phyloP scores from a whole-genome alignment of 2,329 filamentous ascomycete genomes.

The Alternaria metachromatica region DNA sequence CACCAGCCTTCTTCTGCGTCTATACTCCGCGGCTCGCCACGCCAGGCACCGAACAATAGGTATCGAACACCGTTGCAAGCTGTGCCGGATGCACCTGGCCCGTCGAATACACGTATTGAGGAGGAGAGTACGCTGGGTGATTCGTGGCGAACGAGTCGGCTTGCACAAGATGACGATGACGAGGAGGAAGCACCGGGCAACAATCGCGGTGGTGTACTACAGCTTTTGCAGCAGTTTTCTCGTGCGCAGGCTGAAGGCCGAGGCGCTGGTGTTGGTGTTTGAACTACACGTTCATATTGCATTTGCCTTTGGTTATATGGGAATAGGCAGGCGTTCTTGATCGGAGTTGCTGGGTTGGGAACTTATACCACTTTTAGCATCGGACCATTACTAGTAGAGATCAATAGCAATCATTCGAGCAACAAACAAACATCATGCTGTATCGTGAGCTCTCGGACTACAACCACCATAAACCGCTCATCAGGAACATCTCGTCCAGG shows the following conservation, averaged over 20 bases:
- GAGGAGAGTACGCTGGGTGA: constrained; percentile 68
- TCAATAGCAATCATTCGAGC: not conserved
- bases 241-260: constrained; percentile 63
- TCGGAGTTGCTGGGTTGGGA: not conserved
- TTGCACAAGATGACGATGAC: constrained; percentile 55
- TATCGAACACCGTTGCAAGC: constrained; percentile 43
- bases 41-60: constrained; percentile 58
- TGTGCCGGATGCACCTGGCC: constrained; percentile 16
- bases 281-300: constrained; percentile 7
- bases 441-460: not conserved
- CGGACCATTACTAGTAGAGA: not conserved
- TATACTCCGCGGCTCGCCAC: constrained; percentile 50
- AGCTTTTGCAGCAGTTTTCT: constrained; percentile 71
- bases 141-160: constrained; percentile 58
- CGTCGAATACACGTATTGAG: constrained; percentile 44
- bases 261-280: constrained; percentile 45
- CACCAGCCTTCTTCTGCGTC: constrained; percentile 69
- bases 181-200: constrained; percentile 54
- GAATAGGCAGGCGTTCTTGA: constrained; percentile 2
- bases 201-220: constrained; percentile 65
- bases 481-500: not conserved
- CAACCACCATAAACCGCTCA: not conserved
- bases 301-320: constrained; percentile 4
- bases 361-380: constrained; percentile 9
- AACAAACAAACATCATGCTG: not conserved